phyloP scores from a whole-genome alignment of 805 yeast genomes.

The Candida caryicola region DNA sequence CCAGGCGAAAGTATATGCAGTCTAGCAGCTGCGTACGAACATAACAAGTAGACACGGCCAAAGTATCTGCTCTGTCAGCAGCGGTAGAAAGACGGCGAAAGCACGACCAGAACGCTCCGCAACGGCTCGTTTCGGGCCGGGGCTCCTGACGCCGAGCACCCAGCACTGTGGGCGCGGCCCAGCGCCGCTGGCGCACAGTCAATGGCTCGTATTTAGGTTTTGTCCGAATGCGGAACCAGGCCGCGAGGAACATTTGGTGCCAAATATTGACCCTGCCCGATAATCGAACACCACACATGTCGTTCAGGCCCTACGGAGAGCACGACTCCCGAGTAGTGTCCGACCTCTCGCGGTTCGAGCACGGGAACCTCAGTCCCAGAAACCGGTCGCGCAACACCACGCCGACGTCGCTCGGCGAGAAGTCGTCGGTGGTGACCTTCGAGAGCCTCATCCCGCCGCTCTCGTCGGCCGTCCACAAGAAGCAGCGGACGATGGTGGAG shows the following conservation, averaged over 20 bases:
- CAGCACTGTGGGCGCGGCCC: too few species aligned
- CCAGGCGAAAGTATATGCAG: slow-evolving; percentile 4
- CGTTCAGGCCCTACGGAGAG: slow-evolving; percentile 6
- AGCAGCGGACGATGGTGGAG: slow-evolving; percentile 4
- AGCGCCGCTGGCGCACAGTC: too few species aligned
- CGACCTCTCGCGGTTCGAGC: slow-evolving; percentile 33
- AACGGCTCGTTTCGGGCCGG: too few species aligned
- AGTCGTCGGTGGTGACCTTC: slow-evolving; percentile 9
- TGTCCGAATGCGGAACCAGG: background rate
- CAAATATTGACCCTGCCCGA: background rate
- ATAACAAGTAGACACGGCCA: too few species aligned
- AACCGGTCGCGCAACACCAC: slow-evolving; percentile 31
- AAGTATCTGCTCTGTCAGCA: too few species aligned
- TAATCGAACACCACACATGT: slow-evolving; percentile 1
- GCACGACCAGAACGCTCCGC: too few species aligned
- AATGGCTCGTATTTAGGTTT: background rate
- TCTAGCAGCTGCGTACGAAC: too few species aligned
- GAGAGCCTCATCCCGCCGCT: slow-evolving; percentile 6
- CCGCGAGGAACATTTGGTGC: too few species aligned
- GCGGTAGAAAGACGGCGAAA: too few species aligned
- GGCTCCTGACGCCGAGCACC: too few species aligned
- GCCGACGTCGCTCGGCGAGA: slow-evolving; percentile 19
- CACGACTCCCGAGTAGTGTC: slow-evolving; percentile 25
- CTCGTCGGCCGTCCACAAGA: background rate
- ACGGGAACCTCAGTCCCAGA: slow-evolving; percentile 21